Base-by-base conservation (phyloP, 345 rosid species). In the Rhizophora mangle region DNA sequence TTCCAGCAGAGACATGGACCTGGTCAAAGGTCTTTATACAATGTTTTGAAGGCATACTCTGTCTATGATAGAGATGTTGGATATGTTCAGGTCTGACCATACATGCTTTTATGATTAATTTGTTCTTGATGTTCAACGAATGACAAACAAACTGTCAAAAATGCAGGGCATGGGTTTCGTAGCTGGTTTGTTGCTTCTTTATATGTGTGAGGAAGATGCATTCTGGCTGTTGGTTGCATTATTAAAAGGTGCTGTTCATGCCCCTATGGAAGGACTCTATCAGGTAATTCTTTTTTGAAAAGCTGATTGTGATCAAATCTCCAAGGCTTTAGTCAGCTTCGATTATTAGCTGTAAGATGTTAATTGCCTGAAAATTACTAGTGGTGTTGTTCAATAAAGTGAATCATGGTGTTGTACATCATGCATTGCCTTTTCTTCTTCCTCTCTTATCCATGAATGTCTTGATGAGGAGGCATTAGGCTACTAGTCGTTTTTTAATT, bases 1-100 rank as follows among this genome's bases (percentile, higher is more conserved):
- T 94, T 92, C 80, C 96, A 86, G 83, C 96, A 89, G 89, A 89
- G 97, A 82, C 98, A 94, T 68, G 98, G 98, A 72, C 98, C 98
- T 54, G 98, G 98, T 66, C 98, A 94, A 71, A 89, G 99, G 87
- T 95, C 99, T 43, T 86, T 95, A 20, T 95, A 92, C 84, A 95
- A 92, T 88, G 97, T 95, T 72, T 68, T 95, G 64, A 95, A 92
- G 85, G 99, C 99, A 18, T 95, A 95, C 78, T 95, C 99, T 64
- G 97, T 95, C 43, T 95, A 80, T 72, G 98, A 94, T 79, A 88
- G 96, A 72, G 97, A 90, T 64, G 98, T 94, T 15, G 97, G 98
- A 76, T 94, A 94, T 82, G 98, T 94, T 83, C 98, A 94, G 99
- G 99, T 95, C 34, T 64, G 68, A 58, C 11, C 74, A 49, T 65